A percentile compares a stretch with the other conserved stretches of the same genome.
Evolutionary conservation across 352 stramenopile species (phyloP).

Genomic region (Phytophthora europaea): DNA sequence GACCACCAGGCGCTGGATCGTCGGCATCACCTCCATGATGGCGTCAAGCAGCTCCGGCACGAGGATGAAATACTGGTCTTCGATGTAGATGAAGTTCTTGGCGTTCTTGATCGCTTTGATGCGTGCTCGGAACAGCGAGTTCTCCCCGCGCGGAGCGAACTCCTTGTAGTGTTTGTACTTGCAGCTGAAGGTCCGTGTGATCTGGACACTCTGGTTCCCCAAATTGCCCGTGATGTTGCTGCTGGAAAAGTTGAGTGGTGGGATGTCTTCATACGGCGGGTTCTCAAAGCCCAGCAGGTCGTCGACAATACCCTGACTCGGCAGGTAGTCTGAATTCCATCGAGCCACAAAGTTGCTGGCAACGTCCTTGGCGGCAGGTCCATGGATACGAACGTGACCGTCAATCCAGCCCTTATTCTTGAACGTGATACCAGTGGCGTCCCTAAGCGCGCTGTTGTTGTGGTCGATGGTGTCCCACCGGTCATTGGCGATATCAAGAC

Average conservation of each 20-base stretch:
- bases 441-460: slow-evolving; percentile 50
- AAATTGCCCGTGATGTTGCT: slow-evolving; percentile 39
- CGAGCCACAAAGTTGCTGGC: slow-evolving; percentile 62
- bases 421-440: slow-evolving; percentile 43
- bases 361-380: slow-evolving; percentile 60
- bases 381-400: slow-evolving; percentile 53
- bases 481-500: slow-evolving; percentile 62
- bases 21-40: slow-evolving; percentile 54
- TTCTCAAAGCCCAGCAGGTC: slow-evolving; percentile 59
- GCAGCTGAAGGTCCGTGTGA: slow-evolving; percentile 37
- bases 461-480: slow-evolving; percentile 75
- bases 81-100: slow-evolving; percentile 39
- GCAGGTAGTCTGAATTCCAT: slow-evolving; percentile 57
- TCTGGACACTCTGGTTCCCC: slow-evolving; percentile 31
- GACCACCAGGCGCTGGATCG: slow-evolving; percentile 58
- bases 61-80: slow-evolving; percentile 37
- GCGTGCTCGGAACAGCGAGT: slow-evolving; percentile 27
- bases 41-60: slow-evolving; percentile 32
- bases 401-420: slow-evolving; percentile 68
- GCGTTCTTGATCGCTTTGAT: slow-evolving; percentile 39
- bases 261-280: slow-evolving; percentile 42
- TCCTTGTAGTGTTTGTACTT: slow-evolving; percentile 31
- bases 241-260: slow-evolving; percentile 40
- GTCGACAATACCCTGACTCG: slow-evolving; percentile 33
- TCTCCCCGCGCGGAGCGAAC: slow-evolving; percentile 33